Conservation (phyloP, 1,139 yeast genomes). For the Saccharomyces hybrid region DNA sequence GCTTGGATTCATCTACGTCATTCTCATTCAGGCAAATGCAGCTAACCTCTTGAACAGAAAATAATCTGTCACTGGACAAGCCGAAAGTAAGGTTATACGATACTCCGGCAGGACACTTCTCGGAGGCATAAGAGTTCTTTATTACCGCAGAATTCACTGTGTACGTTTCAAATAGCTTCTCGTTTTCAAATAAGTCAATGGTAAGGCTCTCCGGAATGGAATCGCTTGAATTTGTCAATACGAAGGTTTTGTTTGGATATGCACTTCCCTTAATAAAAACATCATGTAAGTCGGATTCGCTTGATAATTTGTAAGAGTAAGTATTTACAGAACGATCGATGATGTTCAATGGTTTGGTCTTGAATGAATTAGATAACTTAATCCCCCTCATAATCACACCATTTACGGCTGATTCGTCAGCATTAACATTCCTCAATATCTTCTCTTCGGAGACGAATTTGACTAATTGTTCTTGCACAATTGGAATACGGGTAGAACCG, state of each 20-base stretch:
- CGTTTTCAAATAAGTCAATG: conserved; percentile 50
- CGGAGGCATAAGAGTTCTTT: conserved; percentile 33
- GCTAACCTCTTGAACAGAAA: conserved; percentile 38
- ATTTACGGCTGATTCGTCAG: conserved; percentile 92
- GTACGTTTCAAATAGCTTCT: conserved; percentile 38
- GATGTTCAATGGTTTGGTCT: conserved; percentile 49
- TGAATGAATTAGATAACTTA: conserved; percentile 49
- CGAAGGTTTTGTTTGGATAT: conserved; percentile 20
- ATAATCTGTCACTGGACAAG: conserved; percentile 44
- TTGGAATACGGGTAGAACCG: conserved; percentile 87
- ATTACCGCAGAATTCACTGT: conserved; percentile 23
- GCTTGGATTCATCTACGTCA: conserved; percentile 5
- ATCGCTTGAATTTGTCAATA: conserved; percentile 7
- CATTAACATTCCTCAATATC: conserved; percentile 82
- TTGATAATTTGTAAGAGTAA: conserved; percentile 37
- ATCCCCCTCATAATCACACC: conserved; percentile 85
- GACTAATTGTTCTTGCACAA: conserved; percentile 56
- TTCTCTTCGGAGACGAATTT: conserved; percentile 51
- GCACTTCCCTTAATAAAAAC: conserved; percentile 41
- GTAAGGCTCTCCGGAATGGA: conserved; percentile 31
- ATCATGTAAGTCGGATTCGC: conserved; percentile 22
- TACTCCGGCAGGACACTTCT: conserved; percentile 41
- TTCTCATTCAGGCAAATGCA: conserved; percentile 34
- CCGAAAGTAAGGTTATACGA: conserved; percentile 40
- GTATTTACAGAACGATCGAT: conserved; percentile 47